These are phyloP conservation scores for Hypsizygus marmoreus DNA, from an alignment of 768 basidiomycete species.

Conservation along the genomic window DNA sequence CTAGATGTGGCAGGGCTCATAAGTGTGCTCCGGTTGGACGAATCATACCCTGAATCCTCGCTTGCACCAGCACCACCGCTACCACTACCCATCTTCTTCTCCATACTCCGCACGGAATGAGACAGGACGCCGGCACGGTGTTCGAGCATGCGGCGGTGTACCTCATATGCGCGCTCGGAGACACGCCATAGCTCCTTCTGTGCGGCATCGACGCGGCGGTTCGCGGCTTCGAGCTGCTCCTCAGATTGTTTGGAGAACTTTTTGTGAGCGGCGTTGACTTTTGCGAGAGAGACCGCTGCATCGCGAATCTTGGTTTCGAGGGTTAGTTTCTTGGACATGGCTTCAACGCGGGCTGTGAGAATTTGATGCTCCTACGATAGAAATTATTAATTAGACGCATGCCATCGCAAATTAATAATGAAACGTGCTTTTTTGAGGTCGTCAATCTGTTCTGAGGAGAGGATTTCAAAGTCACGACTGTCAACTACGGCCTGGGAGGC, in stretches of 20 bases:
- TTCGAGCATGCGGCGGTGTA: constrained; percentile 67
- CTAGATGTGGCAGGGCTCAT: constrained; percentile 52
- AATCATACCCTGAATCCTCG: constrained; percentile 56
- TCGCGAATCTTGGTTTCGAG: constrained; percentile 89
- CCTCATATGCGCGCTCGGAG: constrained; percentile 63
- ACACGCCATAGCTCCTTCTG: constrained; percentile 74
- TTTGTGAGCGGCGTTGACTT: constrained; percentile 62
- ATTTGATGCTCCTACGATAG: constrained; percentile 69
- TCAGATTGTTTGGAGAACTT: constrained; percentile 63
- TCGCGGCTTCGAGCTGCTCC: constrained; percentile 75
- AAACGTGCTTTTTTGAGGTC: constrained; percentile 51
- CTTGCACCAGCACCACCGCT: constrained; percentile 26
- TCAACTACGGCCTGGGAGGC: constrained; percentile 96
- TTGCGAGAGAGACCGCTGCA: constrained; percentile 74
- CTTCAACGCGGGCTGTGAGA: constrained; percentile 63
- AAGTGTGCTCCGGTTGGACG: constrained; percentile 50
- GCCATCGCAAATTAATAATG: constrained; percentile 1
- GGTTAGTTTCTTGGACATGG: constrained; percentile 71
- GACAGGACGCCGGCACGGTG: constrained; percentile 85
- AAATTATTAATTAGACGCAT: constrained; percentile 11
- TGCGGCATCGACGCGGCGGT: constrained; percentile 65
- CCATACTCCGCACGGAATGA: constrained; percentile 65
- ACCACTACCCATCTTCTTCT: constrained; percentile 44
- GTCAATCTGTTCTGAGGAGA: constrained; percentile 56
- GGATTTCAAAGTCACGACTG: constrained; percentile 76